These are phyloP conservation scores for Sporothrix brasiliensis DNA, from an alignment of 2,329 filamentous ascomycete species.

Conservation along the genomic window DNA sequence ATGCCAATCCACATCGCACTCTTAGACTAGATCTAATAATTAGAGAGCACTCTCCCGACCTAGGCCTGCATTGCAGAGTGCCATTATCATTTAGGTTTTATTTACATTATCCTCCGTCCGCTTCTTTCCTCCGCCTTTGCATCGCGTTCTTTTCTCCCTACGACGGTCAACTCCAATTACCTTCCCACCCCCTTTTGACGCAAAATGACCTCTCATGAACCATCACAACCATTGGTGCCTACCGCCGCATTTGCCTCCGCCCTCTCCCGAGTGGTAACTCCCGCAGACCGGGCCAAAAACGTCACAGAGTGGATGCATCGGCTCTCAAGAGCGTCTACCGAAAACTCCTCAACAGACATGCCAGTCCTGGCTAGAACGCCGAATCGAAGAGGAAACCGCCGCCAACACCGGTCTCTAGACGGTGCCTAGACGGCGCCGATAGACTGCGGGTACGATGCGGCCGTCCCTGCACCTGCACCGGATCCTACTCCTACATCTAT, in stretches of 20 bases:
- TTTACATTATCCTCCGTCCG: background rate
- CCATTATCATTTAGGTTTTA: background rate
- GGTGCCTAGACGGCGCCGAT: conserved; percentile 17
- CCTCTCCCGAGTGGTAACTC: background rate
- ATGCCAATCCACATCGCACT: too few species aligned
- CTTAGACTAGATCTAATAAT: background rate
- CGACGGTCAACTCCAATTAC: background rate
- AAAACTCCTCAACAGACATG: background rate
- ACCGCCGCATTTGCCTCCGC: conserved; percentile 1
- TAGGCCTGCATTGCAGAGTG: background rate
- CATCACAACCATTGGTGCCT: background rate
- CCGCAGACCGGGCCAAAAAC: background rate
- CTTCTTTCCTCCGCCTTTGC: background rate
- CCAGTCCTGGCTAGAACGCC: background rate
- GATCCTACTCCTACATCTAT: background rate
- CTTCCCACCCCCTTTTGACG: background rate
- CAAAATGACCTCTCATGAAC: background rate
- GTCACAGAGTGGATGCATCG: conserved; percentile 23
- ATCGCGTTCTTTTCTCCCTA: background rate
- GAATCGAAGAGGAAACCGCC: background rate
- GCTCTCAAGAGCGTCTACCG: conserved; percentile 7
- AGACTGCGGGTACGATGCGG: conserved; percentile 5
- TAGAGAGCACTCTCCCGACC: background rate
- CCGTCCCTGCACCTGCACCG: background rate
- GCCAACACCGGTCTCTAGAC: conserved; percentile 9